Evolutionary conservation across 2,329 filamentous ascomycete genomes (phyloP).

Genomic region (Juglanconis oblonga): DNA sequence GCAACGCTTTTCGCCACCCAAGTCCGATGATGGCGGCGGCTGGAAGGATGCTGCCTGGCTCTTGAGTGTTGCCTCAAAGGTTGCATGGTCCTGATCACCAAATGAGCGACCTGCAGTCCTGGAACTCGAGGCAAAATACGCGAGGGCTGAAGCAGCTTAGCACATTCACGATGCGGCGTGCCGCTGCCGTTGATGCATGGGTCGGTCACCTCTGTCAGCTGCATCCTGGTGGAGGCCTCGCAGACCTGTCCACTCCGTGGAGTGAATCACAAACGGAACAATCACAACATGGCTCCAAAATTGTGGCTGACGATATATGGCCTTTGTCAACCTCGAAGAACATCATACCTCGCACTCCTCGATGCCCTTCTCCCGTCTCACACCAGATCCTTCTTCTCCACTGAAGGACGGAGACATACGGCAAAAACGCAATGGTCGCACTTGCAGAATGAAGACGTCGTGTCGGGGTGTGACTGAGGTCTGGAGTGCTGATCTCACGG

Average conservation of each 20-base stretch:
- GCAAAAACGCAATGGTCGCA: neutral
- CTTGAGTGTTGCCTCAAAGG: slow-evolving; percentile 61
- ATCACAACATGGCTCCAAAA: no score
- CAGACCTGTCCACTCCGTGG: neutral
- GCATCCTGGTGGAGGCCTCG: neutral
- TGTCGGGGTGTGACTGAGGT: neutral
- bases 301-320: no score
- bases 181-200: neutral
- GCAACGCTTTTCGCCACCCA: slow-evolving; percentile 42
- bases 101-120: neutral
- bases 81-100: slow-evolving; percentile 27
- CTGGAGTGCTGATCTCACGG: slow-evolving; percentile 1
- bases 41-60: slow-evolving; percentile 70
- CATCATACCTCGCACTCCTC: no score
- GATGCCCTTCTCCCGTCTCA: no score
- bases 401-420: neutral
- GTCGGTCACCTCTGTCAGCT: slow-evolving; percentile 3
- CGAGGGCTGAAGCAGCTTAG: neutral
- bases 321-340: no score
- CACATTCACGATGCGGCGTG: slow-evolving; percentile 1
- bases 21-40: slow-evolving; percentile 55
- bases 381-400: neutral
- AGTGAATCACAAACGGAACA: no score
- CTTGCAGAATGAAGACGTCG: neutral
- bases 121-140: neutral